phyloP scores from a whole-genome alignment of 805 yeast genomes.

The Teunomyces pallodes region DNA sequence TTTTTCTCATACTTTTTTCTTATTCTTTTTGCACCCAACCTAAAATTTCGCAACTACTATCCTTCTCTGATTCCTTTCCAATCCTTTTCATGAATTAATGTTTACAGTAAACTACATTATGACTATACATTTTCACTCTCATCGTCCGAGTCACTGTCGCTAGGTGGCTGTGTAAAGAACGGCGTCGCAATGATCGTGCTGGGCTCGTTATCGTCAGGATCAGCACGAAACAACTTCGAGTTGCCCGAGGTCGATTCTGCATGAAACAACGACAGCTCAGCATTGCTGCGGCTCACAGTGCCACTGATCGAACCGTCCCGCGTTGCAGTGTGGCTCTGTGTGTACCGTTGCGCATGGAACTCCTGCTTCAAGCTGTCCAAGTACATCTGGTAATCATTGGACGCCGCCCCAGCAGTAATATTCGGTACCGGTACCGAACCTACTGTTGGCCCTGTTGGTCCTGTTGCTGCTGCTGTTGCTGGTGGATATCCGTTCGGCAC shows the following conservation, averaged over 20 bases:
- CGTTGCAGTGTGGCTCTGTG: not conserved
- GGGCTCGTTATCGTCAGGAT: not conserved
- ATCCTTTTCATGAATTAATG: too few species aligned
- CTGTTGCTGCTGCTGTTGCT: not conserved
- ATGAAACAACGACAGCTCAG: not conserved
- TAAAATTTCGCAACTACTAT: too few species aligned
- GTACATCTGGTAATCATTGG: conserved; percentile 19
- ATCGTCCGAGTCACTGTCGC: conserved; percentile 25
- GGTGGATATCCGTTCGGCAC: not conserved
- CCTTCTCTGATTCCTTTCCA: too few species aligned
- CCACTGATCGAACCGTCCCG: not conserved
- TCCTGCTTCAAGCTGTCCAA: conserved; percentile 8
- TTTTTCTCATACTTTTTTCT: too few species aligned
- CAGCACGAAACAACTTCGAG: not conserved
- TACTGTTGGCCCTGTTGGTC: not conserved
- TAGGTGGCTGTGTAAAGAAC: conserved; percentile 38
- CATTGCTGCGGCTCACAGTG: conserved; percentile 1
- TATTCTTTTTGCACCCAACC: not conserved
- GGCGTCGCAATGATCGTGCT: conserved; percentile 35
- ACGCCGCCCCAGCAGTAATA: not conserved
- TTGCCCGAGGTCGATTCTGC: not conserved
- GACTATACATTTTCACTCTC: not conserved
- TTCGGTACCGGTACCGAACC: not conserved
- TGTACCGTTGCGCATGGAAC: not conserved
- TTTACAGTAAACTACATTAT: not conserved